Percentiles rank a stretch among this genome's conserved stretches.
Conservation (phyloP, 805 yeast genomes). For the Diddensiella transvaalensis region DNA sequence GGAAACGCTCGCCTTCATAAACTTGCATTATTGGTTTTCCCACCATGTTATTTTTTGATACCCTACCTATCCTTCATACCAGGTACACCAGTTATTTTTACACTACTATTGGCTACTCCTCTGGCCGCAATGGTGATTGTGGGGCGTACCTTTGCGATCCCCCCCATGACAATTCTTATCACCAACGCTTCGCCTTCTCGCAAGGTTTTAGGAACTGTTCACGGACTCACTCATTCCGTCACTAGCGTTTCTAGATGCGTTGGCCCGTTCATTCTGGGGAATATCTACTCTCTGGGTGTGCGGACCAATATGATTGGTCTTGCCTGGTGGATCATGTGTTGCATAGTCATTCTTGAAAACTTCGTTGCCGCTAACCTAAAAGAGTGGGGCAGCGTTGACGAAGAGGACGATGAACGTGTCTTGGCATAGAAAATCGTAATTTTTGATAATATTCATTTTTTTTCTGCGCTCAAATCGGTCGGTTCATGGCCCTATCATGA, state of each 20-base stretch:
- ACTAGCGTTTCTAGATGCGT: constrained; percentile 22
- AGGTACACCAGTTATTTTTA: constrained; percentile 11
- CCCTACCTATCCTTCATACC: constrained; percentile 41
- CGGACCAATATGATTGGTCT: constrained; percentile 19
- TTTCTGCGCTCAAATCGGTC: too few species aligned
- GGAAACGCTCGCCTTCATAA: constrained; percentile 45
- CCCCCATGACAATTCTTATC: constrained; percentile 26
- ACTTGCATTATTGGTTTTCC: constrained; percentile 41
- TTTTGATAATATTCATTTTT: too few species aligned
- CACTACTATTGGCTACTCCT: constrained; percentile 9
- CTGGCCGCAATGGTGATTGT: constrained; percentile 20
- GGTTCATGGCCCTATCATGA: too few species aligned
- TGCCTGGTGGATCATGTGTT: constrained; percentile 28
- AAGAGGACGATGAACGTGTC: neutral
- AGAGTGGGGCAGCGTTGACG: constrained; percentile 22
- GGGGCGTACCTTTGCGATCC: constrained; percentile 26
- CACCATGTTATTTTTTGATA: constrained; percentile 42
- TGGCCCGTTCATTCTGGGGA: constrained; percentile 27
- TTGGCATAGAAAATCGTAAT: neutral
- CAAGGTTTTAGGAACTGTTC: constrained; percentile 26
- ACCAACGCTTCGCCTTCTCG: constrained; percentile 27
- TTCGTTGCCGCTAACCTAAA: constrained; percentile 18
- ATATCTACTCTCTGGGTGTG: constrained; percentile 25
- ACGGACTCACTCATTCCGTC: constrained; percentile 25
- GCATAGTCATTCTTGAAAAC: constrained; percentile 18